Percentiles rank a stretch among this genome's conserved stretches.
Conservation (phyloP, 805 yeast species). For the Cyberlindnera maritima region DNA sequence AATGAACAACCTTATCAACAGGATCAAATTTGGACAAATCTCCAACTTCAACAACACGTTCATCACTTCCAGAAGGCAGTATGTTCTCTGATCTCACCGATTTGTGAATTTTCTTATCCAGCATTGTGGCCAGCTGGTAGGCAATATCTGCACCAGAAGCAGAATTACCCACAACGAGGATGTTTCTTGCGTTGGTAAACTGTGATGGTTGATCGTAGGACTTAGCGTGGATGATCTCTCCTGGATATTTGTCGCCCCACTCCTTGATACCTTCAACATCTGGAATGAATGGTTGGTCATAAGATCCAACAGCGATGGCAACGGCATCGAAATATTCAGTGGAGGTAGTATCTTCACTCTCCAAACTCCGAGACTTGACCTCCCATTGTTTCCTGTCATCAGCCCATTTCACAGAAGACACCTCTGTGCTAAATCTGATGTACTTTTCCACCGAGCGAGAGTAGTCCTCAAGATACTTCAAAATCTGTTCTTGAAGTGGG, state of each 20-base stretch:
- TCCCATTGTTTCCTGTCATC: slow-evolving; percentile 38
- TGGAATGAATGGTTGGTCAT: slow-evolving; percentile 61
- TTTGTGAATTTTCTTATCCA: slow-evolving; percentile 43
- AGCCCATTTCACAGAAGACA: slow-evolving; percentile 36
- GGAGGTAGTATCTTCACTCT: slow-evolving; percentile 14
- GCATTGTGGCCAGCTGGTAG: slow-evolving; percentile 48
- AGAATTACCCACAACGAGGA: slow-evolving; percentile 71
- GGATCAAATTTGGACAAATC: slow-evolving; percentile 41
- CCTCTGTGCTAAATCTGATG: slow-evolving; percentile 47
- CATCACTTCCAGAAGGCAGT: slow-evolving; percentile 44
- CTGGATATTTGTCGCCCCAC: slow-evolving; percentile 44
- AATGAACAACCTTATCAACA: slow-evolving; percentile 37
- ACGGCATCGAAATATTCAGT: slow-evolving; percentile 54
- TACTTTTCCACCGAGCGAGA: slow-evolving; percentile 38
- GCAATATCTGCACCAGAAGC: slow-evolving; percentile 78
- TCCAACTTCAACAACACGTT: slow-evolving; percentile 39
- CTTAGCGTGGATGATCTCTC: slow-evolving; percentile 54
- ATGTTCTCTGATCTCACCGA: slow-evolving; percentile 45
- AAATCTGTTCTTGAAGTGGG: slow-evolving; percentile 60
- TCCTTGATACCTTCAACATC: slow-evolving; percentile 48
- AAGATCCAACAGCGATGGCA: slow-evolving; percentile 63
- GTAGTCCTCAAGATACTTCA: slow-evolving; percentile 57
- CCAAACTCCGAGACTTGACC: slow-evolving; percentile 36
- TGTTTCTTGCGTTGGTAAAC: slow-evolving; percentile 38
- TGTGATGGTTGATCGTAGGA: slow-evolving; percentile 46